Percentiles rank a stretch among this genome's conserved stretches.
Conservation (phyloP, 2,329 filamentous ascomycete genomes). For the Aureobasidium sp. region DNA sequence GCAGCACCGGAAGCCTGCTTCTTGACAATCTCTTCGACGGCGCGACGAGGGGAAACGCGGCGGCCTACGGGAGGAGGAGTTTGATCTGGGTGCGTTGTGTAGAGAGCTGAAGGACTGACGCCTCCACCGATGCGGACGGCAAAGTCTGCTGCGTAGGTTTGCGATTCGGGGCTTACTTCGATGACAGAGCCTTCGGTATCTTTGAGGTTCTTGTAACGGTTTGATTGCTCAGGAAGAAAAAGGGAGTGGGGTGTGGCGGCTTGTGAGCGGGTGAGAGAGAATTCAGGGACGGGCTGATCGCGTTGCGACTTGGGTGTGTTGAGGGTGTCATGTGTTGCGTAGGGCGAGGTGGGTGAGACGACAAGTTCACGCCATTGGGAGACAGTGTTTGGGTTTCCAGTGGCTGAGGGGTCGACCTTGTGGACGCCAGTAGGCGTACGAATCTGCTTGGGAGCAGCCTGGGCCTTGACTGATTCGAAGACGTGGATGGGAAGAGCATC, state of each 20-base stretch:
- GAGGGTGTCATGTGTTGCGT: slow-evolving; percentile 48
- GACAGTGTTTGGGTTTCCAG: slow-evolving; percentile 31
- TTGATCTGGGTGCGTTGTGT: slow-evolving; percentile 13
- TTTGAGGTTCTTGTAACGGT: slow-evolving; percentile 71
- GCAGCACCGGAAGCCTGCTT: slow-evolving; percentile 69
- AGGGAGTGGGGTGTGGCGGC: slow-evolving; percentile 72
- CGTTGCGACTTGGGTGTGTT: slow-evolving; percentile 37
- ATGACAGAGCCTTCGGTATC: slow-evolving; percentile 62
- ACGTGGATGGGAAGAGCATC: slow-evolving; percentile 94
- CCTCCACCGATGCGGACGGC: slow-evolving; percentile 73
- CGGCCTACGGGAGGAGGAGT: background rate
- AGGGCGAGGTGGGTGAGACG: slow-evolving; percentile 55
- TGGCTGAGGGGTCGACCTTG: slow-evolving; percentile 25
- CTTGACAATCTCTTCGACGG: slow-evolving; percentile 41
- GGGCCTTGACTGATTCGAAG: slow-evolving; percentile 64
- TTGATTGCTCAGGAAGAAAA: slow-evolving; percentile 75
- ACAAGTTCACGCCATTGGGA: slow-evolving; percentile 78
- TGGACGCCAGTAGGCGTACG: slow-evolving; percentile 45
- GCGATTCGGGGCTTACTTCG: slow-evolving; percentile 84
- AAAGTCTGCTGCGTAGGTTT: slow-evolving; percentile 73
- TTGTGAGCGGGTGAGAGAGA: slow-evolving; percentile 74
- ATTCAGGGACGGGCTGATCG: slow-evolving; percentile 57
- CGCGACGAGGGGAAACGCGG: background rate
- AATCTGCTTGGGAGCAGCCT: slow-evolving; percentile 31
- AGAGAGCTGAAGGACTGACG: slow-evolving; percentile 12